Conservation (phyloP, 805 yeast species). For the Starmera quercuum region DNA sequence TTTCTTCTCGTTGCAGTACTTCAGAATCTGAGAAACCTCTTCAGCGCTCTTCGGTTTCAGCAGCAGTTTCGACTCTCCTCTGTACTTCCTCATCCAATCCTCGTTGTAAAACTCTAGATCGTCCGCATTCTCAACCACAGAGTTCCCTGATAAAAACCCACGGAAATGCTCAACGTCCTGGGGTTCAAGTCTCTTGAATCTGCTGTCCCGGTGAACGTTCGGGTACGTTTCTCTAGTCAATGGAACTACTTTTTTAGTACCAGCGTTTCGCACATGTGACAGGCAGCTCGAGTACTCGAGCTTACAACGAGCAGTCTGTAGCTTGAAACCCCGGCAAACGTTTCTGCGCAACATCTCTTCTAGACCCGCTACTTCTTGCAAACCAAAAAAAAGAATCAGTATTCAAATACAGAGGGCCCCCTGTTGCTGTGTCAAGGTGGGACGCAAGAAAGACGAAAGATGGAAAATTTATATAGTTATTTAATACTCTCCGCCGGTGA, state of each 20-base stretch:
- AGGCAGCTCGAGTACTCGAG: too few relatives aligned
- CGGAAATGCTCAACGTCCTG: constrained; percentile 57
- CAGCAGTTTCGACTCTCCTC: constrained; percentile 78
- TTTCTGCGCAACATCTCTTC: too few relatives aligned
- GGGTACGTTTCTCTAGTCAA: constrained; percentile 71
- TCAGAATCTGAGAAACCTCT: constrained; percentile 68
- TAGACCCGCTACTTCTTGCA: too few relatives aligned
- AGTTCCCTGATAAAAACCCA: constrained; percentile 43
- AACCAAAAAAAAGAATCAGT: too few relatives aligned
- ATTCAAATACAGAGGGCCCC: too few relatives aligned
- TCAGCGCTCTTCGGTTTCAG: constrained; percentile 76
- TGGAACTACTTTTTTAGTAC: constrained; percentile 20
- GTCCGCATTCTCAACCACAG: constrained; percentile 44
- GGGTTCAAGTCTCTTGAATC: constrained; percentile 43
- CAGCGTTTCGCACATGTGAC: too few relatives aligned
- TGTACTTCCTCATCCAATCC: constrained; percentile 92
- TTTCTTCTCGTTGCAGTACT: constrained; percentile 68
- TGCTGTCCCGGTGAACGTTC: constrained; percentile 40
- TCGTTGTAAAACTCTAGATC: constrained; percentile 71
- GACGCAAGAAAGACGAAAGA: too few relatives aligned
- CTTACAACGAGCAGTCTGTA: too few relatives aligned
- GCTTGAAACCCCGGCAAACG: too few relatives aligned
- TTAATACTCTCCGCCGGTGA: too few relatives aligned
- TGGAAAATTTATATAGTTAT: too few relatives aligned
- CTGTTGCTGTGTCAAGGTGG: too few relatives aligned